phyloP scores from a whole-genome alignment of 106 monocot species.

The Dactylorhiza incarnata region DNA sequence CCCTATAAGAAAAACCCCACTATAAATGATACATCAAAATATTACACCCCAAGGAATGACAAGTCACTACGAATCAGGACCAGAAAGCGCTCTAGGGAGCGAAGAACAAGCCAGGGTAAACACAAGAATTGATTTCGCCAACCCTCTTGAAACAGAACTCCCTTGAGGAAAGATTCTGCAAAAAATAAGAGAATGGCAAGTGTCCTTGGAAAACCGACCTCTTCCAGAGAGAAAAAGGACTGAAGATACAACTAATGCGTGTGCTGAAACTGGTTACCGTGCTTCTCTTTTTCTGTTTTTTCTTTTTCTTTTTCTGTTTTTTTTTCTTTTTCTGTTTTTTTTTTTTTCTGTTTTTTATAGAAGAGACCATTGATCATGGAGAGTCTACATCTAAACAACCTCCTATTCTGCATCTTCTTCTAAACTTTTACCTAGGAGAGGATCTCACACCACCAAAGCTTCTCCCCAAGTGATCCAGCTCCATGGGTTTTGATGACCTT shows the following conservation, averaged over 20 bases:
- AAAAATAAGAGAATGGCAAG: slow-evolving; percentile 32
- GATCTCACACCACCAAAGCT: slow-evolving; percentile 78
- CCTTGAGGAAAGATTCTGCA: slow-evolving; percentile 20
- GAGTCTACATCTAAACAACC: background rate
- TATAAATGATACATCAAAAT: background rate
- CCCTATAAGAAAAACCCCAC: slow-evolving; percentile 19
- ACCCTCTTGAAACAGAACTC: slow-evolving; percentile 21
- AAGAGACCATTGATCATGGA: background rate
- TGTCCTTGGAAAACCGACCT: slow-evolving; percentile 21
- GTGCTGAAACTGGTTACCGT: slow-evolving; percentile 1
- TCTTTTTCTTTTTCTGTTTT: slow-evolving; percentile 4
- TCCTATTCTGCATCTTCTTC: background rate
- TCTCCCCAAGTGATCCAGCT: slow-evolving; percentile 45
- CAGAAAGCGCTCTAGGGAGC: slow-evolving; percentile 20
- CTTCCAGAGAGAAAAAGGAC: slow-evolving; percentile 13
- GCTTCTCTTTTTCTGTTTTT: background rate
- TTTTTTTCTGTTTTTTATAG: background rate
- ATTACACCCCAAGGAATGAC: slow-evolving; percentile 2
- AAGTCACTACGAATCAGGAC: slow-evolving; percentile 14
- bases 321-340: background rate
- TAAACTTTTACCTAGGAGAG: slow-evolving; percentile 19
- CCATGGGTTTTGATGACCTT: slow-evolving; percentile 33
- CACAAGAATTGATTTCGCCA: slow-evolving; percentile 22
- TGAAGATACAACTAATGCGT: slow-evolving; percentile 9
- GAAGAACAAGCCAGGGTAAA: slow-evolving; percentile 20